Conservation (phyloP, 495 filamentous ascomycete genomes). For the Aspergillus homomorphus region DNA sequence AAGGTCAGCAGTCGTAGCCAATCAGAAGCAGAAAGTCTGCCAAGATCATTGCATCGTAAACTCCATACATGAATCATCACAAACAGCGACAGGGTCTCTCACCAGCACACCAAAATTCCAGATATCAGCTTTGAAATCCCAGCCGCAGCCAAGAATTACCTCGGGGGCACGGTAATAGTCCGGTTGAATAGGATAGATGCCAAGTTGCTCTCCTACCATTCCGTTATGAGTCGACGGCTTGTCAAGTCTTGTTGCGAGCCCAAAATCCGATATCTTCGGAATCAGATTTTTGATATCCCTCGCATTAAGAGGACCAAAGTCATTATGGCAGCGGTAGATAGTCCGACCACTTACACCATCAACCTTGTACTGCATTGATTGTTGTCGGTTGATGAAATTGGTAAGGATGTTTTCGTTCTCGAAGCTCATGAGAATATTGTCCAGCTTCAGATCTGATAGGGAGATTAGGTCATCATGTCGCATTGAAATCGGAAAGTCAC, state of each 20-base stretch:
- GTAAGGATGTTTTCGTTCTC: slow-evolving; percentile 31
- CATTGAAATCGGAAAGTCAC: background rate
- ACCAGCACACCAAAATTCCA: slow-evolving; percentile 43
- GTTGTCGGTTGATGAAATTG: slow-evolving; percentile 23
- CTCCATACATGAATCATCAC: no score
- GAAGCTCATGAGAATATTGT: slow-evolving; percentile 36
- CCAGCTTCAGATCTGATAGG: slow-evolving; percentile 33
- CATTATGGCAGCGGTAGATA: slow-evolving; percentile 15
- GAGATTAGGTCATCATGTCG: background rate
- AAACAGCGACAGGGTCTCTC: slow-evolving; percentile 8
- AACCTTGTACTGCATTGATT: slow-evolving; percentile 25
- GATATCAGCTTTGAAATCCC: slow-evolving; percentile 35
- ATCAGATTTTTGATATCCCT: slow-evolving; percentile 16
- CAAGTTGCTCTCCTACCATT: slow-evolving; percentile 8
- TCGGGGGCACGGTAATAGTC: slow-evolving; percentile 39
- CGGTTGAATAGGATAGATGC: slow-evolving; percentile 33
- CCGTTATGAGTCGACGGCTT: background rate
- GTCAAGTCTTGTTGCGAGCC: slow-evolving; percentile 60
- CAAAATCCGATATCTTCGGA: slow-evolving; percentile 77
- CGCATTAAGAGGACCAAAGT: slow-evolving; percentile 25
- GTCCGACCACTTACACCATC: slow-evolving; percentile 16
- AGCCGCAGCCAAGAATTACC: slow-evolving; percentile 32
- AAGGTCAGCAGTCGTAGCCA: background rate
- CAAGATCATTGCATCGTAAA: no score
- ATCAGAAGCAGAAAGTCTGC: no score